phyloP scores from a whole-genome alignment of 75 land plant species.

The Selaginella tamariscina region DNA sequence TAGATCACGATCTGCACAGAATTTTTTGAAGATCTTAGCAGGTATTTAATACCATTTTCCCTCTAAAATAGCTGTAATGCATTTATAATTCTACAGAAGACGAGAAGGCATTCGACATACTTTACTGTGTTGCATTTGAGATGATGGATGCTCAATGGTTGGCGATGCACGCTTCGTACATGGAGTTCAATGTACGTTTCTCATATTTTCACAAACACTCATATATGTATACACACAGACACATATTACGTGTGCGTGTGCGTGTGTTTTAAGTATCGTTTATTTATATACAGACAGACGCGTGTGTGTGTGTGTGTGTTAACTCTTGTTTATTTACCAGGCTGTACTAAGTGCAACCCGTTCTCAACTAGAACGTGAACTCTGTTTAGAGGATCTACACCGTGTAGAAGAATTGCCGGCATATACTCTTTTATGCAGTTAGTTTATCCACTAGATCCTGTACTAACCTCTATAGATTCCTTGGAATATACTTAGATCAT shows the following conservation, averaged over 20 bases:
- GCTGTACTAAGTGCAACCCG: slow-evolving; percentile 63
- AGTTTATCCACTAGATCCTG: no score
- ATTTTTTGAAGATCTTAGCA: neutral
- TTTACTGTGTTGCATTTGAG: slow-evolving; percentile 86
- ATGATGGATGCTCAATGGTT: slow-evolving; percentile 99
- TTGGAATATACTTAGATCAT: no score
- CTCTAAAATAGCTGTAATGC: neutral
- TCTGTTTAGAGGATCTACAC: slow-evolving; percentile 55
- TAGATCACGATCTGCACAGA: neutral
- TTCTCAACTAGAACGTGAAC: slow-evolving; percentile 60
- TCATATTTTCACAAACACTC: no score
- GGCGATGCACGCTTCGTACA: slow-evolving; percentile 81
- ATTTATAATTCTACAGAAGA: slow-evolving; percentile 28
- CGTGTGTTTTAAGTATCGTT: no score
- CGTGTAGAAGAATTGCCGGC: slow-evolving; percentile 87
- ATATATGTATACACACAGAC: no score
- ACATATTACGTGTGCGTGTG: no score
- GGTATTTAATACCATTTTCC: neutral
- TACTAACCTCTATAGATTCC: no score
- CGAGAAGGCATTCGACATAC: slow-evolving; percentile 70
- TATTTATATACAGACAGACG: no score
- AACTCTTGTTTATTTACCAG: slow-evolving; percentile 19
- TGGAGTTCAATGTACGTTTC: slow-evolving; percentile 78
- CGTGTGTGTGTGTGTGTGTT: no score
- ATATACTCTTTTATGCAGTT: slow-evolving; percentile 29